These are phyloP conservation scores for Alternaria panax DNA, from an alignment of 2,329 filamentous ascomycete species.

Conservation along the genomic window DNA sequence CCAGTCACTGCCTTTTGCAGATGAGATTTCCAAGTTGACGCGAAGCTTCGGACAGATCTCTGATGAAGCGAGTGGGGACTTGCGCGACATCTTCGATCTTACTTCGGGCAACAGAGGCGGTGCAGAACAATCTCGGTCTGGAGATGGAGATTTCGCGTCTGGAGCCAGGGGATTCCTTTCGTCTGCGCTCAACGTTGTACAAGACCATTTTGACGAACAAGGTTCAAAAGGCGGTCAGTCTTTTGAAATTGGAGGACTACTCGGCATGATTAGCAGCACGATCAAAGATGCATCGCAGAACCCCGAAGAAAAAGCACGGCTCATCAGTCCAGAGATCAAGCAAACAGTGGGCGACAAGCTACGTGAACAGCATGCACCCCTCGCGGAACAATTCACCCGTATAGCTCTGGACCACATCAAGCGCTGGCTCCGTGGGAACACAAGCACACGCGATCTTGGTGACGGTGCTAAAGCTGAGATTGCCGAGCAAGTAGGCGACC, in stretches of 20 bases:
- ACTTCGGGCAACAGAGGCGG: conserved; percentile 28
- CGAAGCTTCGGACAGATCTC: conserved; percentile 39
- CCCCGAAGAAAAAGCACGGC: conserved; percentile 39
- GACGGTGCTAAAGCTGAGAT: conserved; percentile 42
- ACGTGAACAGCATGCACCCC: conserved; percentile 34
- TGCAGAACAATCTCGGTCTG: conserved; percentile 21
- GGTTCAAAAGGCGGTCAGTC: conserved; percentile 21
- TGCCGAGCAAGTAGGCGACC: conserved; percentile 35
- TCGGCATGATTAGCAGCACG: conserved; percentile 37
- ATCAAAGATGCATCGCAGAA: conserved; percentile 40
- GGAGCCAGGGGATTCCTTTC: conserved; percentile 37
- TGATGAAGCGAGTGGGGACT: conserved; percentile 36
- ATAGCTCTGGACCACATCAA: conserved; percentile 43
- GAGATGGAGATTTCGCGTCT: conserved; percentile 21
- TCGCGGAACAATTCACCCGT: conserved; percentile 41
- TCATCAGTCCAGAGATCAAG: conserved; percentile 44
- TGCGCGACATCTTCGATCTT: conserved; percentile 39
- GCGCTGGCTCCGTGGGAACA: conserved; percentile 43
- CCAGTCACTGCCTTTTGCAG: conserved; percentile 39
- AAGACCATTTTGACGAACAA: conserved; percentile 34
- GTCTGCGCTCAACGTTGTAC: conserved; percentile 34
- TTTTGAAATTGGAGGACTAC: conserved; percentile 35
- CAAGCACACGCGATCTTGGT: conserved; percentile 38
- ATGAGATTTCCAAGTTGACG: conserved; percentile 40
- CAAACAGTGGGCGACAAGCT: conserved; percentile 37